These are phyloP conservation scores for Centrapalus pauciflorus DNA, from an alignment of 129 eudicot genomes.

Conservation along the genomic window DNA sequence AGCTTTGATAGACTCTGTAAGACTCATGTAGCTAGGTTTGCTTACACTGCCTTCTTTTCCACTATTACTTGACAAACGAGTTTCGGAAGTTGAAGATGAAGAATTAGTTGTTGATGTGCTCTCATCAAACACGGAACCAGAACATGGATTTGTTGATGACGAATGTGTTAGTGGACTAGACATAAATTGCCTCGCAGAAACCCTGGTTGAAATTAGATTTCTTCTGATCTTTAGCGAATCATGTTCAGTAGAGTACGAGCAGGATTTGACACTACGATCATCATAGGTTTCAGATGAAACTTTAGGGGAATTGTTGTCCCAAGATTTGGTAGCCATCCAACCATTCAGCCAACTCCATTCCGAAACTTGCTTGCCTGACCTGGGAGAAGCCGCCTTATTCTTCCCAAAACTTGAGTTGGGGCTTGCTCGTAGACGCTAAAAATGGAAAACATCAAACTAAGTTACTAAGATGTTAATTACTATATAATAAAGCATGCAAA, in stretches of 20 bases:
- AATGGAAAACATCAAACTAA: neutral
- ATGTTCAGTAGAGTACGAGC: slow-evolving; percentile 37
- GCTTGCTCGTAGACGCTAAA: slow-evolving; percentile 44
- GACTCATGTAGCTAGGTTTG: slow-evolving; percentile 72
- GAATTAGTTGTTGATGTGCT: slow-evolving; percentile 64
- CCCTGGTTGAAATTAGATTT: slow-evolving; percentile 50
- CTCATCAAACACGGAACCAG: slow-evolving; percentile 52
- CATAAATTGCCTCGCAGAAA: slow-evolving; percentile 34
- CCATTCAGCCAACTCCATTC: slow-evolving; percentile 79
- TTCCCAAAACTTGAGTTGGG: slow-evolving; percentile 27
- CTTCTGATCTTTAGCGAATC: slow-evolving; percentile 37
- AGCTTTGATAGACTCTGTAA: slow-evolving; percentile 75
- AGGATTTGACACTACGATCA: slow-evolving; percentile 29
- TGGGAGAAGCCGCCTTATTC: slow-evolving; percentile 21
- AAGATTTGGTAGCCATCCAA: slow-evolving; percentile 92
- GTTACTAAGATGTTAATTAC: neutral
- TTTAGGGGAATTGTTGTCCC: slow-evolving; percentile 44
- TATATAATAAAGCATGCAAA: neutral
- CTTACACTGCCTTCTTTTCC: slow-evolving; percentile 31
- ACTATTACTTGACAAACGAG: slow-evolving; percentile 46
- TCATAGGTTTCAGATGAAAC: slow-evolving; percentile 28
- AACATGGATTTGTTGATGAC: slow-evolving; percentile 50
- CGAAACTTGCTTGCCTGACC: slow-evolving; percentile 30
- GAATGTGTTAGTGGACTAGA: slow-evolving; percentile 45
- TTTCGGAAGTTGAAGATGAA: slow-evolving; percentile 54